Percentiles rank a stretch among this genome's conserved stretches.
Conservation (phyloP, 441 rosid genomes). For the Lagerstroemia fauriei region DNA sequence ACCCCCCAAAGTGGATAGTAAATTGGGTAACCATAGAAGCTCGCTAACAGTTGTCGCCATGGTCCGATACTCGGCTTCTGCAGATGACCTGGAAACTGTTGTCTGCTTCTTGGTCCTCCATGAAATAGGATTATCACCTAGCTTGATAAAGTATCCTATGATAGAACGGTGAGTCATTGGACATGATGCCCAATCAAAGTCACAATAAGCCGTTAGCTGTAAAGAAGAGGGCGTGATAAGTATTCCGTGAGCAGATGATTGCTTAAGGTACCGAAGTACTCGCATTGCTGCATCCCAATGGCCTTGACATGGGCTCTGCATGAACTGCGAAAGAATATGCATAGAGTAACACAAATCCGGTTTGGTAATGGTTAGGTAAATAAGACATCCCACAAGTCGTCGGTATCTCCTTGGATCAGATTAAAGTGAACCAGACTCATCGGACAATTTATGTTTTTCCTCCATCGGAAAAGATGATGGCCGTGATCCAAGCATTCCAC, state of each 20-base stretch:
- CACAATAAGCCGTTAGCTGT: not conserved
- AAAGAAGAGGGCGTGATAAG: not conserved
- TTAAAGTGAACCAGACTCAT: no score
- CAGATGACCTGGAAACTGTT: not conserved
- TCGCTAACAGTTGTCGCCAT: not conserved
- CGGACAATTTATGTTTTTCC: not conserved
- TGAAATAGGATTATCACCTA: not conserved
- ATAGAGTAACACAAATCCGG: no score
- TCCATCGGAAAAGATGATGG: not conserved
- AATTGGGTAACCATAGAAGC: not conserved
- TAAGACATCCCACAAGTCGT: no score
- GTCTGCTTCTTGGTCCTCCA: not conserved
- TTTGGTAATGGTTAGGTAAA: no score
- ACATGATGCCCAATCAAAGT: not conserved
- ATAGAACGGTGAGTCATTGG: not conserved
- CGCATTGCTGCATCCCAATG: not conserved
- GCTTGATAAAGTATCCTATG: not conserved
- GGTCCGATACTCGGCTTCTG: not conserved
- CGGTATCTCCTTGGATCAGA: no score
- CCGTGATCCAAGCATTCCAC: not conserved
- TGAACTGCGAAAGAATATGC: no score
- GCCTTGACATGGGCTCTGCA: no score
- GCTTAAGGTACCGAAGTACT: not conserved
- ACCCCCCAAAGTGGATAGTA: not conserved
- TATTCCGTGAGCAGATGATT: not conserved